Conservation (phyloP, 495 filamentous ascomycete genomes). For the Aspergillus heteromorphus region DNA sequence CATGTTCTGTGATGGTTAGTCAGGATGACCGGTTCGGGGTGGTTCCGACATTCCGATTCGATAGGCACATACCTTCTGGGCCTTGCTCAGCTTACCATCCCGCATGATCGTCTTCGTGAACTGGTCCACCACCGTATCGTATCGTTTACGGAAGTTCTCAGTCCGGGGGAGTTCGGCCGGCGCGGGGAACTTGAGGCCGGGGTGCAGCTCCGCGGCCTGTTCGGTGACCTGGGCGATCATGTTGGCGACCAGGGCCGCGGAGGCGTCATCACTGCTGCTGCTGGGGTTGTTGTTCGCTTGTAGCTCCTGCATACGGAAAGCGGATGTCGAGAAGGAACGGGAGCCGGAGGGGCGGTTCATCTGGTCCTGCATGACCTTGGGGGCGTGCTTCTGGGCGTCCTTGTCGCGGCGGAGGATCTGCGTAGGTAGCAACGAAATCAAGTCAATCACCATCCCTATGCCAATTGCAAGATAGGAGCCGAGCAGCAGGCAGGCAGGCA, state of each 20-base stretch:
- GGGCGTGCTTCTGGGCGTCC: conserved; percentile 56
- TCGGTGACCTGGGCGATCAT: conserved; percentile 36
- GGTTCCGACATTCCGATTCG: no score
- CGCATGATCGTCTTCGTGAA: conserved; percentile 86
- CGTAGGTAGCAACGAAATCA: not conserved
- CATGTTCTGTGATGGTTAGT: conserved; percentile 79
- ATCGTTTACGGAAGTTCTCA: conserved; percentile 65
- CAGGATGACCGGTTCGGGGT: no score
- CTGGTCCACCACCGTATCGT: conserved; percentile 76
- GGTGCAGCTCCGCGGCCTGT: conserved; percentile 23
- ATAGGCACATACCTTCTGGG: conserved; percentile 64
- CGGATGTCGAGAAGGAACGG: conserved; percentile 56
- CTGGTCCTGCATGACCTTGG: conserved; percentile 62
- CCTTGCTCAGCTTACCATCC: conserved; percentile 76
- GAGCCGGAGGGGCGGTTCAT: conserved; percentile 41
- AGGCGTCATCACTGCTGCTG: conserved; percentile 21
- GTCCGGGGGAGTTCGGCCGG: conserved; percentile 60
- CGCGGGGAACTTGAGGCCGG: conserved; percentile 68
- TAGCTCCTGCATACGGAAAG: conserved; percentile 30
- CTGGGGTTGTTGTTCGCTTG: no score
- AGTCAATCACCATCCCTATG: not conserved
- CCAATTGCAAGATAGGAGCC: not conserved
- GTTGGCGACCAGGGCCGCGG: conserved; percentile 30
- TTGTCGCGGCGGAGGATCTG: conserved; percentile 64
- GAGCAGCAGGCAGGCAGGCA: not conserved